Percentiles rank a stretch among this genome's conserved stretches.
Conservation (phyloP, 2,329 filamentous ascomycete species). For the Alternaria longipes region DNA sequence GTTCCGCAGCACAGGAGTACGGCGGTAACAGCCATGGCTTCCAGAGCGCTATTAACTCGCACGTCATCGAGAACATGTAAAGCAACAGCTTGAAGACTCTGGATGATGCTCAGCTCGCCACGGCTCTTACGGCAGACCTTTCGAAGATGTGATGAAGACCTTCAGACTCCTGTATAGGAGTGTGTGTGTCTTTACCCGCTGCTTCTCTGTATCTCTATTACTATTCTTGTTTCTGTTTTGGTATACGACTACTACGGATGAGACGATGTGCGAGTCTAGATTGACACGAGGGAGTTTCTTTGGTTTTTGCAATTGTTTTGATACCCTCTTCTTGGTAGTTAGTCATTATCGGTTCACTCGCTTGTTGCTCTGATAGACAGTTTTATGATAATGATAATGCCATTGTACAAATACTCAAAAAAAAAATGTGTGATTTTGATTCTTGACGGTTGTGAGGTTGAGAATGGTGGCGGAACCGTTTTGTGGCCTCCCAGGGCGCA, state of each 20-base stretch:
- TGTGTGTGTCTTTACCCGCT: not conserved
- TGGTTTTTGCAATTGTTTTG: slow-evolving; percentile 11
- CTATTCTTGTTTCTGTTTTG: not conserved
- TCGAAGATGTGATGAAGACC: not conserved
- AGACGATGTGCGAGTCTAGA: not conserved
- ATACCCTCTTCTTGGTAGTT: slow-evolving; percentile 16
- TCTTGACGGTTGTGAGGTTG: not conserved
- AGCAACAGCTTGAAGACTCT: not conserved
- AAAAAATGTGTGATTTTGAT: not conserved
- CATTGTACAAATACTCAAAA: too few species aligned
- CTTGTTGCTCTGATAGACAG: slow-evolving; percentile 1
- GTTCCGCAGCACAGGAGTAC: slow-evolving; percentile 43
- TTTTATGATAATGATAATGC: slow-evolving; percentile 15
- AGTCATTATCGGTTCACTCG: slow-evolving; percentile 16
- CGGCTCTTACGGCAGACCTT: not conserved
- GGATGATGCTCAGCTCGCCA: not conserved
- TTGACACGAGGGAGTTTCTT: not conserved
- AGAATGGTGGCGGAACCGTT: too few species aligned
- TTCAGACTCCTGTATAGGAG: not conserved
- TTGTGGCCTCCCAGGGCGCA: rapidly evolving
- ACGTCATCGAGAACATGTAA: slow-evolving; percentile 85
- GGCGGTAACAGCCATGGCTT: slow-evolving; percentile 64
- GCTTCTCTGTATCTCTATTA: not conserved
- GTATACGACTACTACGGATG: not conserved
- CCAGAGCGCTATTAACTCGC: slow-evolving; percentile 81